Evolutionary conservation across 2,329 filamentous ascomycete genomes (phyloP).

Genomic region (Botryotinia globosa): DNA sequence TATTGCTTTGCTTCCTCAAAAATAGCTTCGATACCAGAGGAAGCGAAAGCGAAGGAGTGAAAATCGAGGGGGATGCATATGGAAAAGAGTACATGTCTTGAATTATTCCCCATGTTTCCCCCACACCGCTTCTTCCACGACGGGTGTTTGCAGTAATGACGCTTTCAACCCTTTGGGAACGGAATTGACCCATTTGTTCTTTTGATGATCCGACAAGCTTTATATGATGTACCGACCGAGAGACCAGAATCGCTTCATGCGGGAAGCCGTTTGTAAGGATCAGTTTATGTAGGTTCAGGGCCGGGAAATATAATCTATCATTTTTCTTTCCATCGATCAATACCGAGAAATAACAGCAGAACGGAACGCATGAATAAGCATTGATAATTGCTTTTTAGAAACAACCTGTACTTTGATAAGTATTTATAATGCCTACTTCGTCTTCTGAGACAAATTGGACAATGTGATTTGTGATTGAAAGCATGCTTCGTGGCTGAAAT

Average conservation of each 20-base stretch:
- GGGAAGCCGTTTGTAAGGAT: constrained; percentile 8
- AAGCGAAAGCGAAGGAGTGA: constrained; percentile 1
- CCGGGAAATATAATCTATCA: constrained; percentile 12
- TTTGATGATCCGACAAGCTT: constrained; percentile 15
- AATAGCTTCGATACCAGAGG: not conserved
- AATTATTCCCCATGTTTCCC: not conserved
- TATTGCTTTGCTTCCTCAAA: not conserved
- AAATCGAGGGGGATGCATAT: not conserved
- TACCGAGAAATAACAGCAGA: not conserved
- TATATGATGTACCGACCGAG: constrained; percentile 9
- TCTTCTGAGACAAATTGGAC: not conserved
- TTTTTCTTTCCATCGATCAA: not conserved
- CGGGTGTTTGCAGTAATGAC: constrained; percentile 7
- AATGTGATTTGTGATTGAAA: constrained; percentile 18
- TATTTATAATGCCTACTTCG: constrained; percentile 3
- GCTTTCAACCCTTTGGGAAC: not conserved
- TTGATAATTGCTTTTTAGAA: not conserved
- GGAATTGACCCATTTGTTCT: not conserved
- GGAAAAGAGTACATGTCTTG: not conserved
- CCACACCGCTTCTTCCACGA: constrained; percentile 14
- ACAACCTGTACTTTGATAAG: not conserved
- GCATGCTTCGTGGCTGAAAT: constrained; percentile 15
- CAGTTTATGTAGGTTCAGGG: not conserved
- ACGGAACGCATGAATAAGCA: constrained; percentile 7
- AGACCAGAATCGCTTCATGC: not conserved